Percentiles rank a stretch among this genome's conserved stretches.
phyloP scores from a whole-genome alignment of 2,329 filamentous ascomycete species.

The Polytolypa hystricis region DNA sequence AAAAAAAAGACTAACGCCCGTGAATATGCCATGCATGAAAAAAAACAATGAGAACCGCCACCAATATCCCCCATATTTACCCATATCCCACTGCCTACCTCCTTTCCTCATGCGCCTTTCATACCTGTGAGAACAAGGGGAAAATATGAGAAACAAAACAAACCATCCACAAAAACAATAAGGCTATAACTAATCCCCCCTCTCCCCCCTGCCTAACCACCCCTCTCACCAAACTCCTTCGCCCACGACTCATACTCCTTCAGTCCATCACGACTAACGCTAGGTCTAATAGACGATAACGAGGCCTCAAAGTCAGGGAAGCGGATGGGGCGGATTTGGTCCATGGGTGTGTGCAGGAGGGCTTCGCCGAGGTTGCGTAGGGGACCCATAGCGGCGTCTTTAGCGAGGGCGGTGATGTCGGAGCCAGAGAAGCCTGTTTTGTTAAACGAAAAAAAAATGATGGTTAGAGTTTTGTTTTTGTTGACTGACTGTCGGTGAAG shows the following conservation, averaged over 20 bases:
- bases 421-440: constrained; percentile 90
- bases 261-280: constrained; percentile 73
- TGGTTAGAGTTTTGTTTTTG: background rate
- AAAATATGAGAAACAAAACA: too few relatives aligned
- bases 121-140: too few relatives aligned
- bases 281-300: constrained; percentile 73
- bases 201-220: too few relatives aligned
- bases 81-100: too few relatives aligned
- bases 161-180: too few relatives aligned
- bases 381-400: constrained; percentile 96
- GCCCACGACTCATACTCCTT: constrained; percentile 94
- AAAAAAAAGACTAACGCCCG: too few relatives aligned
- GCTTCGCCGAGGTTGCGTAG: constrained; percentile 82
- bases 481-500: background rate
- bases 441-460: background rate
- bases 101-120: too few relatives aligned
- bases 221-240: constrained; percentile 80
- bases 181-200: too few relatives aligned
- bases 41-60: too few relatives aligned
- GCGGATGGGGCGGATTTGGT: constrained; percentile 80
- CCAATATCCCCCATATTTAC: too few relatives aligned
- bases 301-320: constrained; percentile 76
- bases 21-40: too few relatives aligned
- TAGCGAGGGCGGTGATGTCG: constrained; percentile 91
- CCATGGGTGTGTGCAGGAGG: constrained; percentile 81